Evolutionary conservation across 2,329 filamentous ascomycete genomes (phyloP).

Genomic region (Tetracladium maxilliforme): DNA sequence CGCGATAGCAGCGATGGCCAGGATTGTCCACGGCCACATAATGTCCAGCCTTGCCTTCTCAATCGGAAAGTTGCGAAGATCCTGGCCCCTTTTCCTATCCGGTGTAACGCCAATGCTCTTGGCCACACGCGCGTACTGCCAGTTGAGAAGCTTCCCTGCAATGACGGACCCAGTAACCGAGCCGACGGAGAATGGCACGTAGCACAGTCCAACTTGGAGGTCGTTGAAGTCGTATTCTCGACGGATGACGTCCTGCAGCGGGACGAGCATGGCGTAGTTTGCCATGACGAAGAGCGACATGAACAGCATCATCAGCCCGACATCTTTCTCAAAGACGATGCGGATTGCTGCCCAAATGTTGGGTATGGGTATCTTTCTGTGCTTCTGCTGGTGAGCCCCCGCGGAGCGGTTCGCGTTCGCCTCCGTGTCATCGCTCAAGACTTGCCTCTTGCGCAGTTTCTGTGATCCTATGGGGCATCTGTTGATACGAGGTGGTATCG

Average conservation of each 20-base stretch:
- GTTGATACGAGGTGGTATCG: conserved; percentile 14
- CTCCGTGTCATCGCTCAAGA: not conserved
- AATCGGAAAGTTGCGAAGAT: conserved; percentile 17
- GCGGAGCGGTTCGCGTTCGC: conserved; percentile 1
- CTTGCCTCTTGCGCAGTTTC: not conserved
- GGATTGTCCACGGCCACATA: conserved; percentile 34
- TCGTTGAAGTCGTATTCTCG: conserved; percentile 25
- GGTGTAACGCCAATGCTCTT: conserved; percentile 43
- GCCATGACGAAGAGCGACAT: conserved; percentile 26
- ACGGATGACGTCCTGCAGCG: conserved; percentile 27
- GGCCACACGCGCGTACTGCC: conserved; percentile 59
- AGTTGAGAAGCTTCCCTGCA: too few species aligned
- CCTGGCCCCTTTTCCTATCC: conserved; percentile 33
- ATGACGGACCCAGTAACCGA: too few species aligned
- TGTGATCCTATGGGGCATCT: not conserved
- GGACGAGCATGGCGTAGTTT: conserved; percentile 28
- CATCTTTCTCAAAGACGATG: conserved; percentile 20
- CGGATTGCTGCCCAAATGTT: conserved; percentile 20
- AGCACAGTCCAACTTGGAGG: conserved; percentile 9
- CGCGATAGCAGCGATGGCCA: conserved; percentile 36
- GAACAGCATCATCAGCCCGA: conserved; percentile 18
- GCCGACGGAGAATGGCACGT: conserved; percentile 7
- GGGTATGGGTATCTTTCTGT: conserved; percentile 12
- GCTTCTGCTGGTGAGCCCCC: conserved; percentile 4
- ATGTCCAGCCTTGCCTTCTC: conserved; percentile 31